Percentiles rank a stretch among this genome's conserved stretches.
Conservation (phyloP, 306 rosid species). For the Prunus dulcis region DNA sequence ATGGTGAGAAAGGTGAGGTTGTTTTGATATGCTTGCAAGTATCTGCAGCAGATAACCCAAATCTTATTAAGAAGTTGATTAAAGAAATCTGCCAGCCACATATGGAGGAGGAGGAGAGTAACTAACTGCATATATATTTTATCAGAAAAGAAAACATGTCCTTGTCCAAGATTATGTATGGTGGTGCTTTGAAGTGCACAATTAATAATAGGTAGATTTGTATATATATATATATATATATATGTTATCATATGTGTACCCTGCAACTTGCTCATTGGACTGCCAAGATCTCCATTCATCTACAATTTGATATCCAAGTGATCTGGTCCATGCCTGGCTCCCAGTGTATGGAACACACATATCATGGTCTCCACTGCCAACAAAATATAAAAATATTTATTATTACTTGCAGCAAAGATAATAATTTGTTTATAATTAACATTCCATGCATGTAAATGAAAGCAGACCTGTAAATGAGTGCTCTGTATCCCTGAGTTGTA, state of each 20-base stretch:
- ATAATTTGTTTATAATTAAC: too few species aligned
- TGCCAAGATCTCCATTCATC: constrained; percentile 67
- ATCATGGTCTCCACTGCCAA: constrained; percentile 71
- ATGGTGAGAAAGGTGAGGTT: constrained; percentile 45
- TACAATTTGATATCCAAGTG: constrained; percentile 52
- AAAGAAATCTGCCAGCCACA: too few species aligned
- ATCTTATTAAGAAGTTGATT: too few species aligned
- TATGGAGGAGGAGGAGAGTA: too few species aligned
- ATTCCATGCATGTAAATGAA: neutral
- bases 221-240: too few species aligned
- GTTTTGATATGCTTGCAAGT: constrained; percentile 38
- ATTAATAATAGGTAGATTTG: too few species aligned
- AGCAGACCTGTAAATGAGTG: constrained; percentile 57
- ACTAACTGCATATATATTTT: too few species aligned
- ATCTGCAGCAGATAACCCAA: constrained; percentile 21
- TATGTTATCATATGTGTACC: constrained; percentile 27
- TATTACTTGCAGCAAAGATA: neutral
- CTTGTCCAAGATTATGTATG: too few species aligned
- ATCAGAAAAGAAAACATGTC: too few species aligned
- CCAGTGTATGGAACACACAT: constrained; percentile 88
- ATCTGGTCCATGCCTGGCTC: constrained; percentile 68
- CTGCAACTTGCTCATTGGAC: constrained; percentile 56
- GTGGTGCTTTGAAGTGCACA: too few species aligned
- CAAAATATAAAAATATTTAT: neutral
- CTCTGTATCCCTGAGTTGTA: constrained; percentile 50